Percentiles rank a stretch among this genome's conserved stretches.
These are phyloP conservation scores for Citropsis articulata DNA, from an alignment of 345 rosid species.

Conservation along the genomic window DNA sequence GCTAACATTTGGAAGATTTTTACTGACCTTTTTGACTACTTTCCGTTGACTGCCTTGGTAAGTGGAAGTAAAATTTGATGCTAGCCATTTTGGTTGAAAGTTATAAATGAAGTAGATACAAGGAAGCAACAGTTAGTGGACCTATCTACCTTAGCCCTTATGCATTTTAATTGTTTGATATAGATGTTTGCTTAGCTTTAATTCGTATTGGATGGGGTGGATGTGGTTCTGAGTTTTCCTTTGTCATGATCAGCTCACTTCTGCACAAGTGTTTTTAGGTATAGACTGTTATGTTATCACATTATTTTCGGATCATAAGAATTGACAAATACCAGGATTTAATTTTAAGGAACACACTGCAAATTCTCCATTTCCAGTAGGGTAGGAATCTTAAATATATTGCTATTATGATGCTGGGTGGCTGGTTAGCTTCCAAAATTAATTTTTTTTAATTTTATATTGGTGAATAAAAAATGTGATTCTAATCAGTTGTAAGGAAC, in stretches of 20 bases:
- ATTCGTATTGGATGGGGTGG: background rate
- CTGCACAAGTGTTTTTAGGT: background rate
- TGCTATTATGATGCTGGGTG: background rate
- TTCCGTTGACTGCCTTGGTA: slow-evolving; percentile 97
- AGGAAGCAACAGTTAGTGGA: background rate
- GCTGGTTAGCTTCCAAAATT: background rate
- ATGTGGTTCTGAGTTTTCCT: background rate
- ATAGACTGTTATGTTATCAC: background rate
- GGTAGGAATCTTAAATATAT: background rate
- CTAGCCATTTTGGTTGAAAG: background rate
- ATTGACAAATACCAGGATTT: background rate
- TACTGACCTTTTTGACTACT: slow-evolving; percentile 97
- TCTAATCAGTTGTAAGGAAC: background rate
- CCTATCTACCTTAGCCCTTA: background rate
- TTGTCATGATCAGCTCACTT: background rate
- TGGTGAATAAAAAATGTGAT: background rate
- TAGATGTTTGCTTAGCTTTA: background rate
- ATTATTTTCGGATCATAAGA: background rate
- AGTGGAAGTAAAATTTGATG: slow-evolving; percentile 27
- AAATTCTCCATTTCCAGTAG: background rate
- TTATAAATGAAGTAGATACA: background rate
- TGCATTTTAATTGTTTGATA: background rate
- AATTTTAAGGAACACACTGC: background rate
- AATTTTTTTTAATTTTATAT: background rate
- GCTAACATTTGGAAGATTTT: slow-evolving; percentile 98